Evolutionary conservation across 768 basidiomycete species (phyloP).

Genomic region (Agaricus sinodeliciosus): DNA sequence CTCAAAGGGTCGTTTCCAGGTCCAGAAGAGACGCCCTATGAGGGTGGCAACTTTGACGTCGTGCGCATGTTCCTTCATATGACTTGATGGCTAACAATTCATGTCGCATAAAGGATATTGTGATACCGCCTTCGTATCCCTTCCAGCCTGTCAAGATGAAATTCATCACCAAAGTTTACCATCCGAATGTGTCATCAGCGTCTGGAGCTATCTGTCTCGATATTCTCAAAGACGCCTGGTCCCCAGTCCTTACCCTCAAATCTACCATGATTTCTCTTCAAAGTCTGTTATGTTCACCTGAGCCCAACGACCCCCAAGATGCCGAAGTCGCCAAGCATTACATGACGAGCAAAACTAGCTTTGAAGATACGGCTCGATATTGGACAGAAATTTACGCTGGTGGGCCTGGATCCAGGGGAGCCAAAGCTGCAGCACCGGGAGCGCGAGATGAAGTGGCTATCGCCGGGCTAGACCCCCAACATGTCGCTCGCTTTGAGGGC

Average conservation of each 20-base stretch:
- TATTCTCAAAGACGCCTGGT: slow-evolving; percentile 87
- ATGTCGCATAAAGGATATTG: slow-evolving; percentile 61
- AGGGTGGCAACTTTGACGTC: slow-evolving; percentile 87
- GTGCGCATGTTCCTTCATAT: slow-evolving; percentile 38
- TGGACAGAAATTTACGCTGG: slow-evolving; percentile 94
- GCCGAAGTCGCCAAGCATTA: slow-evolving; percentile 98
- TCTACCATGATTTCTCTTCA: slow-evolving; percentile 94
- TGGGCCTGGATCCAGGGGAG: slow-evolving; percentile 47
- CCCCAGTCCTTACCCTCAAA: slow-evolving; percentile 91
- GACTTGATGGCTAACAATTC: slow-evolving; percentile 3
- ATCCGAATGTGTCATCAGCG: slow-evolving; percentile 92
- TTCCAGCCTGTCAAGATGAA: slow-evolving; percentile 98
- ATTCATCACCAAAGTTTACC: slow-evolving; percentile 94
- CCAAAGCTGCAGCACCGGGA: slow-evolving; percentile 38
- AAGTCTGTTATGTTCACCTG: slow-evolving; percentile 86
- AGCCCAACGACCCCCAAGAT: slow-evolving; percentile 95
- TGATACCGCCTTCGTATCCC: slow-evolving; percentile 86
- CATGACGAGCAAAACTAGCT: slow-evolving; percentile 78
- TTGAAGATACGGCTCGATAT: slow-evolving; percentile 88
- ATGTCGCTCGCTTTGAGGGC: slow-evolving; percentile 78
- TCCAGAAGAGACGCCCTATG: slow-evolving; percentile 89
- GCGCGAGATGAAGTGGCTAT: slow-evolving; percentile 53
- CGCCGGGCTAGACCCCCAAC: slow-evolving; percentile 77
- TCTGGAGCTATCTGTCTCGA: slow-evolving; percentile 95
- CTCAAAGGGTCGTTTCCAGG: slow-evolving; percentile 88